These are phyloP conservation scores for Huntiella savannae DNA, from an alignment of 2,329 filamentous ascomycete species.

Conservation along the genomic window DNA sequence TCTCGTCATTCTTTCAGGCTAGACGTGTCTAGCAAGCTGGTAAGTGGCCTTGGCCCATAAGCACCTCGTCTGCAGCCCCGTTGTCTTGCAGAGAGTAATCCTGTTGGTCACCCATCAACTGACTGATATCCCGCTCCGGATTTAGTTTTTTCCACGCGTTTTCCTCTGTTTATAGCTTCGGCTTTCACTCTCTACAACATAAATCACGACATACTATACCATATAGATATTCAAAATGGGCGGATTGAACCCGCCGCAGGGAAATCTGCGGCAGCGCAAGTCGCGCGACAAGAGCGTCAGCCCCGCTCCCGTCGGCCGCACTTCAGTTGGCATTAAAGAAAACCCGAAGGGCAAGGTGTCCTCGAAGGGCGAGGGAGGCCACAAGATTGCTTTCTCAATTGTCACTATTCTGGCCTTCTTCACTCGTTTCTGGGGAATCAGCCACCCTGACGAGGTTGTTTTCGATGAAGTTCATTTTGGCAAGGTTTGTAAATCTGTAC, in stretches of 20 bases:
- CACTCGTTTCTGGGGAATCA: slow-evolving; percentile 91
- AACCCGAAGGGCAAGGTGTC: slow-evolving; percentile 15
- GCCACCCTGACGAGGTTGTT: slow-evolving; percentile 86
- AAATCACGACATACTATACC: neutral
- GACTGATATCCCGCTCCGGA: neutral
- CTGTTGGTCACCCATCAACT: neutral
- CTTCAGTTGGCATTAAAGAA: slow-evolving; percentile 24
- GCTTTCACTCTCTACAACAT: neutral
- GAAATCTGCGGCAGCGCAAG: slow-evolving; percentile 40
- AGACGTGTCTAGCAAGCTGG: neutral
- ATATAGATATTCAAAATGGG: slow-evolving; percentile 22
- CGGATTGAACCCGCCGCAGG: slow-evolving; percentile 32
- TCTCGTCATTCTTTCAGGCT: slow-evolving; percentile 9
- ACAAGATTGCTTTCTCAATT: slow-evolving; percentile 57
- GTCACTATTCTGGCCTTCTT: slow-evolving; percentile 73
- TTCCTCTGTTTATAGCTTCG: neutral
- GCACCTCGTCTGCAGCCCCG: neutral
- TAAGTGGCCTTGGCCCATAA: neutral
- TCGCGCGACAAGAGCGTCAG: slow-evolving; percentile 28
- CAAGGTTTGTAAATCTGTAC: slow-evolving; percentile 46
- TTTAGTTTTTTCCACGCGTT: neutral
- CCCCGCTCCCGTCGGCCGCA: slow-evolving; percentile 19
- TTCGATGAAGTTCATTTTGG: slow-evolving; percentile 99
- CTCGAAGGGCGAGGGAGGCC: slow-evolving; percentile 53
- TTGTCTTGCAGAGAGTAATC: neutral